Conservation (phyloP, 805 yeast genomes). For the fission yeast (Schizosaccharomyces pombe) region DNA sequence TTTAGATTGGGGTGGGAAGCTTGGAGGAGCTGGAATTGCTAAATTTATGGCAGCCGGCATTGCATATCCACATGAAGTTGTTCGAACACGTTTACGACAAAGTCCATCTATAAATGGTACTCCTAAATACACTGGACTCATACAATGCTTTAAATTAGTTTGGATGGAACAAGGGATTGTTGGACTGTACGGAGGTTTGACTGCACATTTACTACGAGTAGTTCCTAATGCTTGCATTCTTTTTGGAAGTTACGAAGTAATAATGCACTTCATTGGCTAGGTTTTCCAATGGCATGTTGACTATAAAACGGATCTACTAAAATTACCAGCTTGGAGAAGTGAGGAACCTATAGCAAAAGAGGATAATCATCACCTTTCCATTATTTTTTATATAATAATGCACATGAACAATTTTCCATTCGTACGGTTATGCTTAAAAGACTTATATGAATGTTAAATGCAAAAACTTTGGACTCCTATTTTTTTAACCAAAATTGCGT, state of each 20-base stretch:
- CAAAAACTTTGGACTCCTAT: too few relatives aligned
- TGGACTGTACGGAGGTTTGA: slow-evolving; percentile 90
- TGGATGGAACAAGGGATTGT: slow-evolving; percentile 77
- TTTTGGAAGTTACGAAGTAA: slow-evolving; percentile 98
- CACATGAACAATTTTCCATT: too few relatives aligned
- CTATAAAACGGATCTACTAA: too few relatives aligned
- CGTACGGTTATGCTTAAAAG: too few relatives aligned
- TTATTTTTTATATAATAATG: too few relatives aligned
- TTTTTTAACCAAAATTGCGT: too few relatives aligned
- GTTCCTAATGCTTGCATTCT: slow-evolving; percentile 94
- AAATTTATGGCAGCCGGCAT: slow-evolving; percentile 71
- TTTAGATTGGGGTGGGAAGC: slow-evolving; percentile 21
- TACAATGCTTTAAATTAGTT: slow-evolving; percentile 70
- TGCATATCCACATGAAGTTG: slow-evolving; percentile 87
- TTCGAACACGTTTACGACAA: slow-evolving; percentile 86
- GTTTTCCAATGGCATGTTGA: too few relatives aligned
- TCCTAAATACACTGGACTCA: slow-evolving; percentile 69
- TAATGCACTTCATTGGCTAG: not conserved
- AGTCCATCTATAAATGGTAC: slow-evolving; percentile 64
- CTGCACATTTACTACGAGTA: slow-evolving; percentile 88
- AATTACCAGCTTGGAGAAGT: too few relatives aligned
- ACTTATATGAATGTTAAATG: too few relatives aligned
- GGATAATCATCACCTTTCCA: too few relatives aligned
- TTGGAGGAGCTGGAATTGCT: slow-evolving; percentile 49
- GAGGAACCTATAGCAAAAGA: too few relatives aligned